Base-by-base conservation (phyloP, 2,329 filamentous ascomycete species). In the Botrytis squamosa region DNA sequence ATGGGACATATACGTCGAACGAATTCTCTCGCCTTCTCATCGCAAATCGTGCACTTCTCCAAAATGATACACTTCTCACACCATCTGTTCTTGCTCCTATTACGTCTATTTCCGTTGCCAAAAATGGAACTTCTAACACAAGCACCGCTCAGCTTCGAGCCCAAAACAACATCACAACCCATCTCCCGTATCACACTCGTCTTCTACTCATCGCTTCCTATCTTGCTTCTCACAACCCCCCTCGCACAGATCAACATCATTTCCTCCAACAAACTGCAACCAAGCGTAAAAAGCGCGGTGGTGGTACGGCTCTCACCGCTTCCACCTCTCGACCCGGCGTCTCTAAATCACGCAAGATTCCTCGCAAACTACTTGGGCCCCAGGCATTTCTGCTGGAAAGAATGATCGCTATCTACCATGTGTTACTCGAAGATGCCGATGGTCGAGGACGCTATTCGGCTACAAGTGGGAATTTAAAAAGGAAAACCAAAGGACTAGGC, bases 1-100 rank as follows among this genome's bases (percentile, higher is more conserved):
- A 90, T 1, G 92, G 92, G n/a, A 71, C 74, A 33, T 90, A 92
- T 78, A 87, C 88, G 2, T 89, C 92, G 16, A 91, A 92, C 78
- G 94, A 98, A 79, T 98, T 98, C 82, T 91, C 93, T 22, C 91
- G 93, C 75, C 85, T 99, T 12, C 87, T 98, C 73, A 90, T 95
- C 67, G 88, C 90, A 2, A 88, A 90, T 40, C 86, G 92, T 25
- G 84, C 86, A 0, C 86, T 93, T 49, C 93, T 95, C 80, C 91
- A 94, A 78, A 89, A 93, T 77, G 92, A 95, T 79, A 83, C 84
- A n/a, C 84, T 91, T 0, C 85, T 95, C 5, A 87, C 92, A 55
- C 91, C 92, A 4, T 87, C 87, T 71, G 89, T 94, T 75, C 81
- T 90, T 25, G 81, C 84, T 25, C 75, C 73, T 33, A 71, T 72